A percentile compares a stretch with the other conserved stretches of the same genome.
Evolutionary conservation across 2,329 filamentous ascomycete genomes (phyloP).

Genomic region (Cercospora sojina): DNA sequence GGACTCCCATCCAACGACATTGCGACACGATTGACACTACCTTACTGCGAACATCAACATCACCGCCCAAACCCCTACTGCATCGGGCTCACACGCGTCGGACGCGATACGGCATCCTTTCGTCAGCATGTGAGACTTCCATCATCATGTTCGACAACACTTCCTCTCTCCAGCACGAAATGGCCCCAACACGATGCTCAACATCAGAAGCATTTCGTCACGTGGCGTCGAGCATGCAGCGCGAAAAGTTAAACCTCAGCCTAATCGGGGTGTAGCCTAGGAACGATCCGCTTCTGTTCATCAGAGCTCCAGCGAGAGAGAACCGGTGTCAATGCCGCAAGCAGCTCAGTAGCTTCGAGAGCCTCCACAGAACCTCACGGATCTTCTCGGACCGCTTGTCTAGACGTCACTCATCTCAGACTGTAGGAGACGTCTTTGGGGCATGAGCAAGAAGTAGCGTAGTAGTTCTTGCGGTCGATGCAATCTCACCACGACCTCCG

Average conservation of each 20-base stretch:
- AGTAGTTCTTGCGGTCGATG: background rate
- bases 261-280: background rate
- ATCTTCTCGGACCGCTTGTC: background rate
- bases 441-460: no score
- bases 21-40: slow-evolving; percentile 5
- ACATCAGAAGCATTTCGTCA: background rate
- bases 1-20: slow-evolving; percentile 5
- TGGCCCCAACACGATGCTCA: background rate
- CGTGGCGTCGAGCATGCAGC: background rate
- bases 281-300: background rate
- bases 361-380: background rate
- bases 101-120: background rate
- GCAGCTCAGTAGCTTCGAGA: background rate
- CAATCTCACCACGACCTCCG: background rate
- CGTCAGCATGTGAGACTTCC: background rate
- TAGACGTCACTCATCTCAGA: background rate
- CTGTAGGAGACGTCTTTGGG: background rate
- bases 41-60: background rate
- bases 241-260: background rate
- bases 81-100: background rate
- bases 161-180: background rate
- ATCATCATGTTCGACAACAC: background rate
- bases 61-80: background rate
- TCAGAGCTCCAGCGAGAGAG: background rate
- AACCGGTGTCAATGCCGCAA: background rate